A percentile compares a stretch with the other conserved stretches of the same genome.
Evolutionary conservation across 2,329 filamentous ascomycete genomes (phyloP).

Genomic region (Dryadomyces quercus-mongolicae): DNA sequence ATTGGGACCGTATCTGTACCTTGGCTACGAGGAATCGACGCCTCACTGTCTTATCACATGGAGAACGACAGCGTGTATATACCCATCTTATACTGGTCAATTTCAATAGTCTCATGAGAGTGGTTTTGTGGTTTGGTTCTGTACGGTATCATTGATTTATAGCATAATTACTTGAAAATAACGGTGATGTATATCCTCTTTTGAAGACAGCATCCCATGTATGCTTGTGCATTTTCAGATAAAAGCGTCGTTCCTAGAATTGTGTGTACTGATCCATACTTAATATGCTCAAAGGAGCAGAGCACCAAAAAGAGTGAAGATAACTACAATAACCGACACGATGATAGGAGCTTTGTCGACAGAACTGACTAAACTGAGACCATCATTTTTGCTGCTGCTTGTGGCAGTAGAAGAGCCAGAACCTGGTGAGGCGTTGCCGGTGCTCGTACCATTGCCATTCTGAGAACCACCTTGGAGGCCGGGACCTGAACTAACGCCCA

Average conservation of each 20-base stretch:
- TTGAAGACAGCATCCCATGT: too few species aligned
- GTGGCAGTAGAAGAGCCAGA: slow-evolving; percentile 22
- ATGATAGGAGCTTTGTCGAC: slow-evolving; percentile 25
- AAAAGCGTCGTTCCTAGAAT: too few species aligned
- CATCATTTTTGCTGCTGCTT: slow-evolving; percentile 12
- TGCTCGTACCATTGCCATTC: slow-evolving; percentile 34
- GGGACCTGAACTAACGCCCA: slow-evolving; percentile 40
- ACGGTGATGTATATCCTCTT: neutral
- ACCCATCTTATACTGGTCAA: slow-evolving; percentile 1
- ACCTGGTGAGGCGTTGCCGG: slow-evolving; percentile 26
- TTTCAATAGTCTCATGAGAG: neutral
- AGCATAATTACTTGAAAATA: neutral
- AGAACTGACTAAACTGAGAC: slow-evolving; percentile 17
- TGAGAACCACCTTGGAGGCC: slow-evolving; percentile 45
- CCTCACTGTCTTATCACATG: neutral
- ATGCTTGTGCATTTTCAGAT: too few species aligned
- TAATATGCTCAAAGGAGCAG: slow-evolving; percentile 22
- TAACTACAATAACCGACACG: slow-evolving; percentile 21
- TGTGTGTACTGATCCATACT: neutral
- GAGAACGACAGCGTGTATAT: slow-evolving; percentile 5
- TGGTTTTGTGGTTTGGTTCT: neutral
- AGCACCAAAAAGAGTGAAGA: slow-evolving; percentile 26
- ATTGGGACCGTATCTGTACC: neutral
- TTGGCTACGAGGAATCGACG: neutral
- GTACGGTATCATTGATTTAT: neutral